Base-by-base conservation (phyloP, 2,329 filamentous ascomycete species). In the Aspergillus pseudonomiae region DNA sequence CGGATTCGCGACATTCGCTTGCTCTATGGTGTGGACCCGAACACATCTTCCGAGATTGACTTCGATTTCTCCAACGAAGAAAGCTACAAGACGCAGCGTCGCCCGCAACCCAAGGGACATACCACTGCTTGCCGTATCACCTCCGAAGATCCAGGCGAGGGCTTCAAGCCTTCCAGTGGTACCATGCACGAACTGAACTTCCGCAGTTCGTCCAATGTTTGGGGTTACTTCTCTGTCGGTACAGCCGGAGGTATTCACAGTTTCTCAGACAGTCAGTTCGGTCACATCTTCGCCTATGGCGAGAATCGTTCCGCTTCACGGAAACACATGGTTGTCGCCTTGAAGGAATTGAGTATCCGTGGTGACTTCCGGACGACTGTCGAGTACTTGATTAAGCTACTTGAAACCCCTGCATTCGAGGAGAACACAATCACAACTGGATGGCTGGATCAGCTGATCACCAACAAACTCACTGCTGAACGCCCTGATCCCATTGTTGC, bases 101-200 rank as follows among this genome's bases (percentile, higher is more conserved):
- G 94, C 71, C 95, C 95, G 24, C 91, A 90, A 66, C 93, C 95
- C 74, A 97, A 96, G 84, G 95, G 95, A 50, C 95, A 99, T 84
- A 96, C 92, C 72, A 99, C 96, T 30, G 95, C 95, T 66, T 99
- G 95, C 83, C 93, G 95, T 88, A 99, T 99, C 81, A 99, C 95
- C 30, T 99, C 95, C 0, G 95, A 99, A 80, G 95, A 99, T 78
- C 95, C 95, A 11, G 95, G 96, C 74, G 95, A 99, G 85, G 95
- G 95, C 59, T 99, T 99, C 89, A 99, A 99, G 87, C 95, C 95
- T 63, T 99, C 95, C 53, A 96, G 94, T 75, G 95, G 95, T 88
- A 96, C 94, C 59, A 96, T 99, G 88, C 95, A 98, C 83, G 95
- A 99, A 77, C 85, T 99, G 75, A 99, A 99, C 86, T 99, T 99